phyloP scores from a whole-genome alignment of 257 asterid species.

The Mitragyna speciosa region DNA sequence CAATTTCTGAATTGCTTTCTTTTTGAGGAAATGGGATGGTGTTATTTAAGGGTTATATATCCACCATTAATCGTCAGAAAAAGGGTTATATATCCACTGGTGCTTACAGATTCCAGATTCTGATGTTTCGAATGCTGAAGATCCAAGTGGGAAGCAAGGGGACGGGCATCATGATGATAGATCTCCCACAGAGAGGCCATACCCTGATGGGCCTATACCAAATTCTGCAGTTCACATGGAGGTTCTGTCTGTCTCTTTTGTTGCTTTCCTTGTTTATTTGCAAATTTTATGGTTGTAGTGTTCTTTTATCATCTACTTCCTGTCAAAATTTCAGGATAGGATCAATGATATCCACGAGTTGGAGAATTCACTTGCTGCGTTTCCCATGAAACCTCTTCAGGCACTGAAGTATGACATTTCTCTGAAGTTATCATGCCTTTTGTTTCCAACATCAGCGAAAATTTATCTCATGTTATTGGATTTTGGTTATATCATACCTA shows the following conservation, averaged over 20 bases:
- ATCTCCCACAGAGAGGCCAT: constrained; percentile 40
- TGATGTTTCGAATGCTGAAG: constrained; percentile 61
- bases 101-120: constrained; percentile 72
- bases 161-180: constrained; percentile 44
- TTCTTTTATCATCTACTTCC: constrained; percentile 18
- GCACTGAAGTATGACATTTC: constrained; percentile 73
- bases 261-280: not conserved
- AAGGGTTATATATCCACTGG: constrained; percentile 16
- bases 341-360: constrained; percentile 58
- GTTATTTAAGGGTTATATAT: constrained; percentile 5
- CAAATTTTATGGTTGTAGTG: not conserved
- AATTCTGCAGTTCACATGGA: constrained; percentile 44
- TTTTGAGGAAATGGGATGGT: not conserved
- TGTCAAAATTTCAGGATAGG: constrained; percentile 50
- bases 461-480: not conserved
- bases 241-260: constrained; percentile 32
- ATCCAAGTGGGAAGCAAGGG: constrained; percentile 46
- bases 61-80: not conserved
- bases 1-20: constrained; percentile 23
- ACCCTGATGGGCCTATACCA: constrained; percentile 36
- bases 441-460: not conserved
- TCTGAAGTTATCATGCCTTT: not conserved
- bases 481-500: not conserved
- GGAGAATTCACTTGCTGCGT: constrained; percentile 78
- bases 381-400: constrained; percentile 88